Conservation (phyloP, 164 flowering plant genomes). For the Kingdonia uniflora region DNA sequence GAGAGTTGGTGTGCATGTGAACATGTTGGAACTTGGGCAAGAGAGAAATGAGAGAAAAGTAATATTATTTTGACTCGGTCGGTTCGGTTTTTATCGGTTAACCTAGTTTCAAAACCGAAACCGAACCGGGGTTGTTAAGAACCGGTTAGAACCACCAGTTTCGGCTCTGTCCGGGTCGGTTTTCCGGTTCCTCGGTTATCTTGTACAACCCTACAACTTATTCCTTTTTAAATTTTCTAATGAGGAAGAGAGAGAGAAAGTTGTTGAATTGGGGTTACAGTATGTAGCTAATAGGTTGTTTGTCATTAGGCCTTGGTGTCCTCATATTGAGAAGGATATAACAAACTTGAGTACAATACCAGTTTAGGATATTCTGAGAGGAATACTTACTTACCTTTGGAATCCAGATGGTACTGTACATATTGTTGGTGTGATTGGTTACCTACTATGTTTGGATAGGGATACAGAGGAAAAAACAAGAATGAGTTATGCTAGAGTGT, state of each 20-base stretch:
- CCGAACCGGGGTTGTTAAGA: no score
- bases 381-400: background rate
- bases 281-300: background rate
- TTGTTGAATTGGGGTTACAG: background rate
- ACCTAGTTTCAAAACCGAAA: no score
- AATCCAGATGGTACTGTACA: background rate
- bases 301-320: background rate
- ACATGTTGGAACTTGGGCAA: no score
- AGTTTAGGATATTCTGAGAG: background rate
- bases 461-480: background rate
- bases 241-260: background rate
- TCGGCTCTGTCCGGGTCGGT: no score
- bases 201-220: no score
- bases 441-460: background rate
- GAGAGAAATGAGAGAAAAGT: no score
- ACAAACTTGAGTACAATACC: background rate
- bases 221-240: no score
- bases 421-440: background rate
- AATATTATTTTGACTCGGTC: no score
- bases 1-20: no score
- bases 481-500: background rate
- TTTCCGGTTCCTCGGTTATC: no score
- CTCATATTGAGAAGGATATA: background rate
- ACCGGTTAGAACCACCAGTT: no score
- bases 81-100: no score